phyloP scores from a whole-genome alignment of 768 basidiomycete genomes.

The Chalciporus sphaerocephalus region DNA sequence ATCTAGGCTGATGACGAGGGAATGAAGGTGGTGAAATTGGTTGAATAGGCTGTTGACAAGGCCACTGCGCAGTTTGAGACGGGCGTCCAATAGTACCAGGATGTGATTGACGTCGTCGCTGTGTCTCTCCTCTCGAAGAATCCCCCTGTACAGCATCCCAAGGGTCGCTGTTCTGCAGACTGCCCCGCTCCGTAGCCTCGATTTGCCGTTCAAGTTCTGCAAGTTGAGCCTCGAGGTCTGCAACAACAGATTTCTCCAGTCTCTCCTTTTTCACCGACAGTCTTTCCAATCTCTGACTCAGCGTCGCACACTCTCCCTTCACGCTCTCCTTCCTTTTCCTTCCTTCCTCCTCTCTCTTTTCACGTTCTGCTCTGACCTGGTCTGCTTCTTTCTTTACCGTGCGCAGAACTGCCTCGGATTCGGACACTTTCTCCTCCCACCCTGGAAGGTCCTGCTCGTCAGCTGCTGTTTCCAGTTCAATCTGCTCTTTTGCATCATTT shows the following conservation, averaged over 20 bases:
- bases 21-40: constrained; percentile 26
- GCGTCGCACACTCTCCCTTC: constrained; percentile 52
- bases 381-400: constrained; percentile 44
- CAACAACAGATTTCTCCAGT: constrained; percentile 52
- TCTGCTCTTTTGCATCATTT: constrained; percentile 47
- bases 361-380: constrained; percentile 40
- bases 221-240: constrained; percentile 67
- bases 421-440: constrained; percentile 39
- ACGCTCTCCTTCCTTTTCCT: constrained; percentile 52
- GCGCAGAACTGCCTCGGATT: constrained; percentile 39
- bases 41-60: constrained; percentile 7
- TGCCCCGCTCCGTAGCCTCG: constrained; percentile 35
- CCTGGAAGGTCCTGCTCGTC: constrained; percentile 40
- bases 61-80: constrained; percentile 5
- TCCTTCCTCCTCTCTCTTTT: constrained; percentile 45
- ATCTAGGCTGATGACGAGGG: constrained; percentile 26
- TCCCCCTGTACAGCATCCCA: constrained; percentile 16
- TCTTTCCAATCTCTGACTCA: constrained; percentile 64
- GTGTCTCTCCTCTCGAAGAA: constrained; percentile 15
- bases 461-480: constrained; percentile 37
- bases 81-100: constrained; percentile 30
- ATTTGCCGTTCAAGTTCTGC: constrained; percentile 57
- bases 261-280: constrained; percentile 62
- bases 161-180: constrained; percentile 13
- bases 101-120: constrained; percentile 25